Evolutionary conservation across 257 asterid genomes (phyloP), one percentile per base, ranked within the genome.

Genomic region (Jaltomata sinuosa): DNA sequence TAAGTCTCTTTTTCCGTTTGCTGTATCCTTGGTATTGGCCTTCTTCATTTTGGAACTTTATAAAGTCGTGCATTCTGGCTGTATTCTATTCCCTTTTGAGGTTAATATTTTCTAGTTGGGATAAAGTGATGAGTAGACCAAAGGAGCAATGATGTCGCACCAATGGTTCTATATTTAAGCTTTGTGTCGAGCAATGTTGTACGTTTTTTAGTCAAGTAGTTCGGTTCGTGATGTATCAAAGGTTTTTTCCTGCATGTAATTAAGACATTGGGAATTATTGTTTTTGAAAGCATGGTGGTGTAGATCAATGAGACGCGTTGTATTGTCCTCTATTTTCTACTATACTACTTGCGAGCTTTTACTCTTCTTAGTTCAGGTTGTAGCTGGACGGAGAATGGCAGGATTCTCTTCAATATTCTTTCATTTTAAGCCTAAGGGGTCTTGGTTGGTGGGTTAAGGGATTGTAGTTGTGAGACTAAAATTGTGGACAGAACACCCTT

Each of bases 11-110:
- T 85, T 95, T 95, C 87, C 90, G 95, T 69, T 71, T 94, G 84
- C 86, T 95, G 45, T 95, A 93, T 87, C 99, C 99, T 7, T 92
- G 99, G 98, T 94, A 92, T 84, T 95, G 99, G 98, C 99, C 99
- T n/a, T 94, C 98, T 19, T 94, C 98, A 31, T 95, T 95, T 89
- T 95, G 98, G 99, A 91, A 92, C 85, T 95, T 95, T 38, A 34
- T 94, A 2, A 47, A 91, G 86, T 88, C 97, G 0, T 95, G 97
- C 85, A 86, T 91, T 80, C 88, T 87, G 81, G 90, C 92, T 3
- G 79, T 94, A 67, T 81, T 94, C 40, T 91, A 85, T 79, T 89
- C 95, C 31, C 83, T 94, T 8, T 79, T 92, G 87, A 79, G 92
- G 52, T 78, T 90, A 45, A 32, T 95, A 15, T 87, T 91, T 81